A percentile compares a stretch with the other conserved stretches of the same genome.
These are phyloP conservation scores for Apophysomyces sp. DNA, from an alignment of 371 early-diverging fungal genomes.

Conservation along the genomic window DNA sequence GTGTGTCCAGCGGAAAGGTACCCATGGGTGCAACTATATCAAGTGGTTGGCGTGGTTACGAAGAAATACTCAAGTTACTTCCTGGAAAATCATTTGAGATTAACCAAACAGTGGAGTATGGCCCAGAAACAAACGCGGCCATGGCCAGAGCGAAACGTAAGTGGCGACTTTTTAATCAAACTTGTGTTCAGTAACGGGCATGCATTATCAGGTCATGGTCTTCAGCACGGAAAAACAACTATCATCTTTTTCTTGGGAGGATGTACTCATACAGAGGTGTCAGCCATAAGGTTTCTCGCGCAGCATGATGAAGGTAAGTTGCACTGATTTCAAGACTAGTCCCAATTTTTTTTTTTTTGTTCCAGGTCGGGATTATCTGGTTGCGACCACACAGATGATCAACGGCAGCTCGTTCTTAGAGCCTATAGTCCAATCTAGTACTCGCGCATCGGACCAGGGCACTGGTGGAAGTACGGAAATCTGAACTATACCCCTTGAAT, in stretches of 20 bases:
- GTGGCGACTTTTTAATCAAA: constrained; percentile 3
- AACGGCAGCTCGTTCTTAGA: constrained; percentile 80
- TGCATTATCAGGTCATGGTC: constrained; percentile 30
- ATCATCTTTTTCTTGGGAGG: constrained; percentile 94
- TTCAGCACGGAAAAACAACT: constrained; percentile 68
- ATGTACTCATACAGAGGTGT: constrained; percentile 91
- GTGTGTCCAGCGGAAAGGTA: not conserved
- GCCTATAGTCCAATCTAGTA: constrained; percentile 44
- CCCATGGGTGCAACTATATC: constrained; percentile 1
- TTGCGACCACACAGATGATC: constrained; percentile 85
- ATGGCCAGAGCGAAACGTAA: constrained; percentile 58
- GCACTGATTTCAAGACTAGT: not conserved
- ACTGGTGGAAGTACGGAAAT: not conserved
- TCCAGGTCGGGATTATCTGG: constrained; percentile 77
- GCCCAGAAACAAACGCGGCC: constrained; percentile 44
- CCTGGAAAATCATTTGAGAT: constrained; percentile 83
- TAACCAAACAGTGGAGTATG: constrained; percentile 64
- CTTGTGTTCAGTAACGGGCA: not conserved
- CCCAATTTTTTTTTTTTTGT: constrained; percentile 7
- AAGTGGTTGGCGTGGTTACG: constrained; percentile 85
- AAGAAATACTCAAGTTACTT: constrained; percentile 75
- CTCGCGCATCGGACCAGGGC: not conserved
- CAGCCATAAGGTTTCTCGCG: constrained; percentile 83
- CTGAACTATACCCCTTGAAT: not conserved
- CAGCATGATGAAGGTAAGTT: constrained; percentile 70